Conservation (phyloP, 2,329 filamentous ascomycete species). For the Mariannaea elegans region DNA sequence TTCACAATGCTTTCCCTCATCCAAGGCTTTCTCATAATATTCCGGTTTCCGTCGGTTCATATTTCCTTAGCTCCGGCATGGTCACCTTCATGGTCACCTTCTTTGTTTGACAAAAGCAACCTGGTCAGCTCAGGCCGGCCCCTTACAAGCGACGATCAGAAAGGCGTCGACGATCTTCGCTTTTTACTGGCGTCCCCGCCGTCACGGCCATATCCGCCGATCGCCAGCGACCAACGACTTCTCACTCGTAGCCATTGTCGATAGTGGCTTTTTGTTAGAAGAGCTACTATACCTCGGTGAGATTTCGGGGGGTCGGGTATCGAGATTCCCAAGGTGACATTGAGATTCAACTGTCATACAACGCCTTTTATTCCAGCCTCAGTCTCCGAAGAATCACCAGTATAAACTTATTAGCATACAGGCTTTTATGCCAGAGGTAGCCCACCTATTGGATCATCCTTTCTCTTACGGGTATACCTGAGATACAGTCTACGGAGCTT, state of each 20-base stretch:
- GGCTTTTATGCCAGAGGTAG: too few species aligned
- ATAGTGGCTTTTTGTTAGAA: background rate
- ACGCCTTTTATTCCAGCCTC: too few species aligned
- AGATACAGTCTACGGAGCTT: too few species aligned
- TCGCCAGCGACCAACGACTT: slow-evolving; percentile 10
- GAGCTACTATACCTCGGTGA: background rate
- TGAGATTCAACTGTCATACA: slow-evolving; percentile 3
- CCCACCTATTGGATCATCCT: too few species aligned
- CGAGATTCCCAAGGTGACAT: slow-evolving; percentile 21
- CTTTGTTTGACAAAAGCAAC: background rate
- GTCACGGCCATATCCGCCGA: slow-evolving; percentile 12
- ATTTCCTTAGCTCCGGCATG: background rate
- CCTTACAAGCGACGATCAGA: background rate
- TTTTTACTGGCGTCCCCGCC: slow-evolving; percentile 7
- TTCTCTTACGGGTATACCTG: too few species aligned
- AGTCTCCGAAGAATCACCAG: too few species aligned
- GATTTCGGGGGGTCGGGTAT: slow-evolving; percentile 17
- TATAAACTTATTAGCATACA: too few species aligned
- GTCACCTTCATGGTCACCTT: too few species aligned
- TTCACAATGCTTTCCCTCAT: too few species aligned
- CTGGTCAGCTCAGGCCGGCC: slow-evolving; percentile 3
- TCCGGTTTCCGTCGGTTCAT: background rate
- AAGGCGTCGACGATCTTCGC: slow-evolving; percentile 3
- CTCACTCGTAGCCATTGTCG: slow-evolving; percentile 14
- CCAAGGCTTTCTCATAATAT: too few species aligned